Evolutionary conservation across 1,139 yeast species (phyloP).

Genomic region (Wickerhamomyces sp.): DNA sequence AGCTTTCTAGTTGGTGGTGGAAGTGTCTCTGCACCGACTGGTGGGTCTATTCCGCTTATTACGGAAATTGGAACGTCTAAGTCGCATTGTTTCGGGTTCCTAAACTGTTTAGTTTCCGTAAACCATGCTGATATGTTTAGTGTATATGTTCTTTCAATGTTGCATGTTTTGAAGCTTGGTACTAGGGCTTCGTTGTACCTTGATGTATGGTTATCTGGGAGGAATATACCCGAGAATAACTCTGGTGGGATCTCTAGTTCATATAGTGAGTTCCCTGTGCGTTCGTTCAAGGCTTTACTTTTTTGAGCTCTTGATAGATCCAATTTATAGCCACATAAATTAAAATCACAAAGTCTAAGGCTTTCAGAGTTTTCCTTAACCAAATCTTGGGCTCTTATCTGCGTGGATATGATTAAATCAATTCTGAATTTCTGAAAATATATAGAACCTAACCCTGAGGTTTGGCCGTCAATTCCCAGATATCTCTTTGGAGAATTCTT

Average conservation of each 20-base stretch:
- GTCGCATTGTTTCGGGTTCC: conserved; percentile 28
- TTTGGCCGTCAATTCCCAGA: conserved; percentile 36
- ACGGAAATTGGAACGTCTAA: conserved; percentile 37
- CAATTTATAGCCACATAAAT: conserved; percentile 36
- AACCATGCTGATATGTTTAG: conserved; percentile 44
- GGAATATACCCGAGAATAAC: conserved; percentile 34
- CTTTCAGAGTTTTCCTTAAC: conserved; percentile 6
- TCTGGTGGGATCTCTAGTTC: conserved; percentile 46
- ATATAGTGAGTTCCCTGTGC: conserved; percentile 27
- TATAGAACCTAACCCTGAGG: conserved; percentile 45
- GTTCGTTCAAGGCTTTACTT: conserved; percentile 28
- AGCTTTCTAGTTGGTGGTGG: conserved; percentile 8
- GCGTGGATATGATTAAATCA: conserved; percentile 27
- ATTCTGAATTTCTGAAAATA: conserved; percentile 38
- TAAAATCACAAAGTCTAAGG: conserved; percentile 30
- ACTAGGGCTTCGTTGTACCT: neutral
- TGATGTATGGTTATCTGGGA: conserved; percentile 43
- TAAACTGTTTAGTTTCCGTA: conserved; percentile 23
- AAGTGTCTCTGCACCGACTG: conserved; percentile 6
- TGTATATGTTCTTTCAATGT: conserved; percentile 45
- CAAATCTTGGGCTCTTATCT: conserved; percentile 14
- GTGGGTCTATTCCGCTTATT: conserved; percentile 37
- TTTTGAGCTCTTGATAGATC: conserved; percentile 37
- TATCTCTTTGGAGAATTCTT: conserved; percentile 34
- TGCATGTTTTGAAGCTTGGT: conserved; percentile 58